phyloP scores from a whole-genome alignment of 1,284 basidiomycete species.

The Salmacisia buchloeana region DNA sequence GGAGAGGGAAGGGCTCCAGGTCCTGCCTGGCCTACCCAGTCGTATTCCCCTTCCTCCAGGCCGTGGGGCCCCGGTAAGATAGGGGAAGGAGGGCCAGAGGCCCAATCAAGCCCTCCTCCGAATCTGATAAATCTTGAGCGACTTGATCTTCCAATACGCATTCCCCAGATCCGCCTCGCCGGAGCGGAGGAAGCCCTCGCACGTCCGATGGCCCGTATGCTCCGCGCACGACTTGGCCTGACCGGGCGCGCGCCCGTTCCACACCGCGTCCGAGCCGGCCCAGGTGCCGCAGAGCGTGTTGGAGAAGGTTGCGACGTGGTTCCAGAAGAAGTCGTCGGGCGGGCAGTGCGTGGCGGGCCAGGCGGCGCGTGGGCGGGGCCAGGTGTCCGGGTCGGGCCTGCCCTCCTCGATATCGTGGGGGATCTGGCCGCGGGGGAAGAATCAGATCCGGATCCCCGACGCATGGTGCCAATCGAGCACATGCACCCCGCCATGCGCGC shows the following conservation, averaged over 20 bases:
- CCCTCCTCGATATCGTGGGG: slow-evolving; percentile 53
- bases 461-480: slow-evolving; percentile 22
- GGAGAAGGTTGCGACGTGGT: slow-evolving; percentile 33
- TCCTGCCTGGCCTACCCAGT: no score
- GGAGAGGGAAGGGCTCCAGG: no score
- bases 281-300: slow-evolving; percentile 33
- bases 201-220: slow-evolving; percentile 18
- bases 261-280: slow-evolving; percentile 25
- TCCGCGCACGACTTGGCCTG: slow-evolving; percentile 27
- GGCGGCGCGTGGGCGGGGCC: slow-evolving; percentile 57
- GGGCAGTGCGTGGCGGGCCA: slow-evolving; percentile 56
- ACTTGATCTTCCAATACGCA: slow-evolving; percentile 36
- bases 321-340: slow-evolving; percentile 54
- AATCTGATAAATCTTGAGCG: slow-evolving; percentile 36
- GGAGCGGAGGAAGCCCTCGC: slow-evolving; percentile 20
- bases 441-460: slow-evolving; percentile 58
- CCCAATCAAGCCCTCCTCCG: background rate
- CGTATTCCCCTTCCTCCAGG: no score
- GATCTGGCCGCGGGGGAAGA: slow-evolving; percentile 56
- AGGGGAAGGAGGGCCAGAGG: background rate
- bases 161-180: slow-evolving; percentile 24
- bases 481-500: slow-evolving; percentile 59
- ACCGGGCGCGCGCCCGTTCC: slow-evolving; percentile 27
- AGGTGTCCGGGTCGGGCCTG: slow-evolving; percentile 51
- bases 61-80: no score